A percentile compares a stretch with the other conserved stretches of the same genome.
Conservation (phyloP, 768 basidiomycete species). For the Psilocybe sp. region DNA sequence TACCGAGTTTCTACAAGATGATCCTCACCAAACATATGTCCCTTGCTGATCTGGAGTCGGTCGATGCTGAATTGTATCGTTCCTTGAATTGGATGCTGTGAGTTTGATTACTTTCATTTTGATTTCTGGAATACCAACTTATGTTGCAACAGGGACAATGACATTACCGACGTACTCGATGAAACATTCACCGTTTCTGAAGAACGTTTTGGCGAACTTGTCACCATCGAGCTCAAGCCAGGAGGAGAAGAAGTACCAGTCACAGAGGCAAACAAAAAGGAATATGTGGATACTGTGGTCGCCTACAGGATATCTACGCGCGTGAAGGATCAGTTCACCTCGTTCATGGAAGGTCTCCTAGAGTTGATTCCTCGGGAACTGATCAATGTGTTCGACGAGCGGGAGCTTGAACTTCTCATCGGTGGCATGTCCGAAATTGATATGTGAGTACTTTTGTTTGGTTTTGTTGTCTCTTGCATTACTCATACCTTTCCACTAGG, state of each 20-base stretch:
- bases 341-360: constrained; percentile 83
- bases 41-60: constrained; percentile 63
- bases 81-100: constrained; percentile 77
- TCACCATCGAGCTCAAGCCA: constrained; percentile 63
- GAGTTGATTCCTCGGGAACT: constrained; percentile 84
- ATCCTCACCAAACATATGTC: constrained; percentile 59
- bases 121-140: not conserved
- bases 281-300: constrained; percentile 76
- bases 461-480: constrained; percentile 4
- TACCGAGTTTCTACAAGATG: constrained; percentile 80
- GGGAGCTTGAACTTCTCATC: constrained; percentile 85
- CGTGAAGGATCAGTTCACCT: constrained; percentile 79
- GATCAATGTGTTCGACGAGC: constrained; percentile 87
- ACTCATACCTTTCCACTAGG: constrained; percentile 28
- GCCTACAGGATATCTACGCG: constrained; percentile 81
- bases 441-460: constrained; percentile 45
- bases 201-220: constrained; percentile 72
- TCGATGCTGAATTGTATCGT: constrained; percentile 67
- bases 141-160: constrained; percentile 52
- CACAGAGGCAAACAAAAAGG: constrained; percentile 74
- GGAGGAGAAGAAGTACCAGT: constrained; percentile 60
- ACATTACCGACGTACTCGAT: constrained; percentile 72
- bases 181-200: constrained; percentile 72
- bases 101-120: constrained; percentile 22
- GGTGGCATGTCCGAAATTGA: constrained; percentile 94